These are phyloP conservation scores for Leccinum variicolor DNA, from an alignment of 768 basidiomycete species.

Conservation along the genomic window DNA sequence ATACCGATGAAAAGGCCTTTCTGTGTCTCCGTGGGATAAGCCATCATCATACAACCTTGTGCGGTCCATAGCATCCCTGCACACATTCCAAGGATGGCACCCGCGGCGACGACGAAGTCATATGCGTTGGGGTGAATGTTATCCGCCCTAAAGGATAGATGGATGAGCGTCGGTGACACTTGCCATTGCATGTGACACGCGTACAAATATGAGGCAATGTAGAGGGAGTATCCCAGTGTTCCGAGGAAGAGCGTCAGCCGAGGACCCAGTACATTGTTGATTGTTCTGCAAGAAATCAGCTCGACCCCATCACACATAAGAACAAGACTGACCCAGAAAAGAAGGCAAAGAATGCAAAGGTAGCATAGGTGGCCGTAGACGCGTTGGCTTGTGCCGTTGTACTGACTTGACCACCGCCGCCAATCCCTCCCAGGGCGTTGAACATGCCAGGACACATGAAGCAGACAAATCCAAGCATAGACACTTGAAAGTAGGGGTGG, in stretches of 20 bases:
- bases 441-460: constrained; percentile 69
- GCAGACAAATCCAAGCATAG: constrained; percentile 62
- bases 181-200: constrained; percentile 20
- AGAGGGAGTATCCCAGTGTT: constrained; percentile 71
- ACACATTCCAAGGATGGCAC: constrained; percentile 71
- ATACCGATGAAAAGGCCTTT: constrained; percentile 76
- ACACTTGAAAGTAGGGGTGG: constrained; percentile 43
- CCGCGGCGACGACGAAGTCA: constrained; percentile 66
- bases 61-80: constrained; percentile 77
- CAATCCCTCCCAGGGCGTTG: constrained; percentile 77
- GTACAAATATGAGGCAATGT: constrained; percentile 70
- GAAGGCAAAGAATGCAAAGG: constrained; percentile 60
- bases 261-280: constrained; percentile 81
- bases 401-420: constrained; percentile 74
- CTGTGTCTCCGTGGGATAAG: constrained; percentile 76
- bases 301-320: neutral
- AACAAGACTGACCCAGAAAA: constrained; percentile 58
- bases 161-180: neutral
- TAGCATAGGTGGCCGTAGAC: constrained; percentile 63
- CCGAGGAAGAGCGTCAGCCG: constrained; percentile 71
- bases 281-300: constrained; percentile 42
- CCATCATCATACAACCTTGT: constrained; percentile 81
- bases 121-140: constrained; percentile 65
- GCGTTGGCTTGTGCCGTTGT: constrained; percentile 64
- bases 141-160: constrained; percentile 44